Base-by-base conservation (phyloP, 2,329 filamentous ascomycete species). In the Aspergillus transmontanensis region DNA sequence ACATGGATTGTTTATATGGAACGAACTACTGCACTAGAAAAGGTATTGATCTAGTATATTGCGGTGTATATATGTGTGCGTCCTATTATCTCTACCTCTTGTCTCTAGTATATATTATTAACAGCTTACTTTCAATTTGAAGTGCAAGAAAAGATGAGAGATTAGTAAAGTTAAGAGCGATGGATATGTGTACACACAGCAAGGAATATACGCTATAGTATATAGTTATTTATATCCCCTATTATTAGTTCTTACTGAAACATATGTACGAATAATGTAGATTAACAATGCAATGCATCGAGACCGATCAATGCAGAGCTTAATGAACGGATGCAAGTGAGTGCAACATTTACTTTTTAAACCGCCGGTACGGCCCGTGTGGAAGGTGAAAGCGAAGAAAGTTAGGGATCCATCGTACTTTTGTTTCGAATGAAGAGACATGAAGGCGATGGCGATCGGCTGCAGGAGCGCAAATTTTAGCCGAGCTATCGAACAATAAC, bases 321-420 rank as follows among this genome's bases (percentile, higher is more conserved):
- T 61, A 61, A 58, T 41, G 48, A 59, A 32, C 28, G 34, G 59
- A 64, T 39, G 58, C 59, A 50, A 30, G 16, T 53, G 23, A 19
- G 41, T 39, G 34, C 39, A 43, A 19, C 41, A 32, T 32, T 19
- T 32, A 32, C 16, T 26, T 55, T 50, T 54, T 36, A 55, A 51
- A 57, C 48, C 56, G 43, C 57, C 65, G 61, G 61, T 60, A 67
- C 66, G 62, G 66, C 61, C 63, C 65, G 65, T 59, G 43, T 64
- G 51, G 60, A 61, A 59, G 39, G 53, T 61, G 36, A 51, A 30
- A 32, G 39, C 28, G 30, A 62, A 54, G 39, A 57, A 41, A 39
- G 32, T 55, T 28, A 55, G 26, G 51, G 16, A 36, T 39, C 51
- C 51, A 57, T 48, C n/a, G 60, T 62, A 59, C 60, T 54, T 62